Percentiles rank a stretch among this genome's conserved stretches.
phyloP scores from a whole-genome alignment of 2,329 filamentous ascomycete genomes.

The Cryphonectria nitschkei region DNA sequence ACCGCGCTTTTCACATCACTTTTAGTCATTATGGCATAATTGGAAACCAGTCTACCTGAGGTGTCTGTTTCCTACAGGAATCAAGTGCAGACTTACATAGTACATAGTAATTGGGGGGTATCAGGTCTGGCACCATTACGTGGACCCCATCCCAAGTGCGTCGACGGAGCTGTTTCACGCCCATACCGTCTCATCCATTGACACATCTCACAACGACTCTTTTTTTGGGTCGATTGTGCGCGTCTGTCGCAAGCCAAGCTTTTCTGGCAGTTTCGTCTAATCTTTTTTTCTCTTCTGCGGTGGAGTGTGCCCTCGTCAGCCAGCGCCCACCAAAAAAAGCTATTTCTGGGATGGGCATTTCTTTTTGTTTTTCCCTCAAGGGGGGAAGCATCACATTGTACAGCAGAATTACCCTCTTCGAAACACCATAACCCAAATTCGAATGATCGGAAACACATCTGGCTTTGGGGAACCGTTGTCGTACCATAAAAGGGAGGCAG shows the following conservation, averaged over 20 bases:
- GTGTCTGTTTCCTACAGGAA: too few relatives aligned
- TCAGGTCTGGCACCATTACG: background rate
- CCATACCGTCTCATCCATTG: too few relatives aligned
- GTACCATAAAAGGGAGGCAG: background rate
- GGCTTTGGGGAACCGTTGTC: background rate
- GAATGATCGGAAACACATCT: background rate
- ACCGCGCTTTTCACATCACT: background rate
- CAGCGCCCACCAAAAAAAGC: background rate
- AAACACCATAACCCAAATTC: too few relatives aligned
- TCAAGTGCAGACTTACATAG: too few relatives aligned
- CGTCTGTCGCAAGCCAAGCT: background rate
- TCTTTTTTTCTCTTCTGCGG: background rate
- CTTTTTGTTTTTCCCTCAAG: background rate
- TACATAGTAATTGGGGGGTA: too few relatives aligned
- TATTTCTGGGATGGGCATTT: background rate
- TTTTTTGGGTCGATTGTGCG: background rate
- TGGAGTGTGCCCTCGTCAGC: background rate
- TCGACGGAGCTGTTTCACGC: too few relatives aligned
- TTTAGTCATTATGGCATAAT: background rate
- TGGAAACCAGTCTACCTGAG: too few relatives aligned
- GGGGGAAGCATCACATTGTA: background rate
- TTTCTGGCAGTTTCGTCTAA: constrained; percentile 2
- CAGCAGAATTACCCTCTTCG: background rate
- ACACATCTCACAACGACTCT: background rate
- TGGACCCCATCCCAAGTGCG: background rate